phyloP scores from a whole-genome alignment of 495 filamentous ascomycete genomes.

The Immersiella caudata region DNA sequence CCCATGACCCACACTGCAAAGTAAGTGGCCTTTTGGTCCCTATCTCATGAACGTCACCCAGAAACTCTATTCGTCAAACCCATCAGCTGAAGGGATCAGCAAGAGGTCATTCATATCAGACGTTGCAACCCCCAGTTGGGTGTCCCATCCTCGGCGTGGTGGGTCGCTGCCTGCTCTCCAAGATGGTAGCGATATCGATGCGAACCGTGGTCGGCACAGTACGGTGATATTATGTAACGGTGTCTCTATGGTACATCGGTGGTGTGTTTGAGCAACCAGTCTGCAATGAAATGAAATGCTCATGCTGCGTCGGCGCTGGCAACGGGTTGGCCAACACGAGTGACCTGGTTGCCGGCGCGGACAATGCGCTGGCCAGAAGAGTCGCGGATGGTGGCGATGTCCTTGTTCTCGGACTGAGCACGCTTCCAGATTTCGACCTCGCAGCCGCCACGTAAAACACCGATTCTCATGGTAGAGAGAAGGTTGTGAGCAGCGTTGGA shows the following conservation, averaged over 20 bases:
- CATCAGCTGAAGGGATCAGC: background rate
- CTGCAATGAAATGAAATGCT: slow-evolving; percentile 10
- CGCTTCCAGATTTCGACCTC: slow-evolving; percentile 99
- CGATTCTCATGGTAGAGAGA: slow-evolving; percentile 93
- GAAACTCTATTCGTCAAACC: background rate
- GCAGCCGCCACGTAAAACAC: slow-evolving; percentile 92
- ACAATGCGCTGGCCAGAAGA: slow-evolving; percentile 80
- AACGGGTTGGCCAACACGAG: slow-evolving; percentile 75
- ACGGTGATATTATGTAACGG: background rate
- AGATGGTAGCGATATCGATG: background rate
- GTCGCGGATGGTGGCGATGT: slow-evolving; percentile 77
- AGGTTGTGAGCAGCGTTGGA: slow-evolving; percentile 98
- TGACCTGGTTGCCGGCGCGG: slow-evolving; percentile 87
- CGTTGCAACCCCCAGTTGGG: background rate
- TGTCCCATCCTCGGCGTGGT: too few relatives aligned
- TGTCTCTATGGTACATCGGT: background rate
- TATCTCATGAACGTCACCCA: background rate
- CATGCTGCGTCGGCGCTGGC: slow-evolving; percentile 75
- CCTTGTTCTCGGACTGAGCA: slow-evolving; percentile 86
- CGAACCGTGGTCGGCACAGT: background rate
- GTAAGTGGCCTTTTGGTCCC: background rate
- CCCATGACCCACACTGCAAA: background rate
- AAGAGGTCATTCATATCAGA: background rate
- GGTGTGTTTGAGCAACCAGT: background rate
- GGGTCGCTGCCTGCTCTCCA: too few relatives aligned